phyloP scores from a whole-genome alignment of 2,329 filamentous ascomycete species.

The Cercospora zeina region DNA sequence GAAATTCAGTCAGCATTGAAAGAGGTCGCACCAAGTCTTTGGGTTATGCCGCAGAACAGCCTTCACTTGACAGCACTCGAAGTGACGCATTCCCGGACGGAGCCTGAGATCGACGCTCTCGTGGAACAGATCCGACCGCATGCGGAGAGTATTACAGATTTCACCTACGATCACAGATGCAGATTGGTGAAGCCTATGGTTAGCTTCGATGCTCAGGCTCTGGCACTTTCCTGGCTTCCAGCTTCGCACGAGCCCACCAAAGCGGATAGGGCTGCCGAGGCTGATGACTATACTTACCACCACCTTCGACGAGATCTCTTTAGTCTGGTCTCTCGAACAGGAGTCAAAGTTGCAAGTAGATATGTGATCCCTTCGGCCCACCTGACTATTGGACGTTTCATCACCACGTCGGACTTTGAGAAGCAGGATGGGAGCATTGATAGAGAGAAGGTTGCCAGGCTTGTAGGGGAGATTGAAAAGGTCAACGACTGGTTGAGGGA shows the following conservation, averaged over 20 bases:
- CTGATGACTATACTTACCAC: slow-evolving; percentile 81
- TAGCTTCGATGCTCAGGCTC: slow-evolving; percentile 79
- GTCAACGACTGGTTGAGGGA: slow-evolving; percentile 73
- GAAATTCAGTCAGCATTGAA: slow-evolving; percentile 67
- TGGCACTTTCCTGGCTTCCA: slow-evolving; percentile 85
- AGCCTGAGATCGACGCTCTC: slow-evolving; percentile 65
- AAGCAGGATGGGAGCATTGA: slow-evolving; percentile 47
- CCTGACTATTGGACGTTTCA: slow-evolving; percentile 80
- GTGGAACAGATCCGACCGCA: slow-evolving; percentile 58
- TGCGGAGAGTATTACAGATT: slow-evolving; percentile 63
- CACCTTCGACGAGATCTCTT: slow-evolving; percentile 82
- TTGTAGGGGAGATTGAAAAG: slow-evolving; percentile 70
- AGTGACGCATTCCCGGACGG: slow-evolving; percentile 74
- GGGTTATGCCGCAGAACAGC: slow-evolving; percentile 77
- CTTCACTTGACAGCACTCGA: slow-evolving; percentile 88
- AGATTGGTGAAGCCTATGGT: slow-evolving; percentile 79
- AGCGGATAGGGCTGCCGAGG: slow-evolving; percentile 12
- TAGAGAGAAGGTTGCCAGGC: slow-evolving; percentile 59
- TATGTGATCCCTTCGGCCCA: slow-evolving; percentile 90
- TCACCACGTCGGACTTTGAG: slow-evolving; percentile 62
- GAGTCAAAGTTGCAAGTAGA: slow-evolving; percentile 70
- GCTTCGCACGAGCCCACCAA: slow-evolving; percentile 61
- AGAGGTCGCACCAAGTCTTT: slow-evolving; percentile 72
- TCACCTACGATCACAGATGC: slow-evolving; percentile 66
- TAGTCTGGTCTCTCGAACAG: slow-evolving; percentile 57